Conservation (phyloP, 2,329 filamentous ascomycete species). For the Cryphonectria parasitica region DNA sequence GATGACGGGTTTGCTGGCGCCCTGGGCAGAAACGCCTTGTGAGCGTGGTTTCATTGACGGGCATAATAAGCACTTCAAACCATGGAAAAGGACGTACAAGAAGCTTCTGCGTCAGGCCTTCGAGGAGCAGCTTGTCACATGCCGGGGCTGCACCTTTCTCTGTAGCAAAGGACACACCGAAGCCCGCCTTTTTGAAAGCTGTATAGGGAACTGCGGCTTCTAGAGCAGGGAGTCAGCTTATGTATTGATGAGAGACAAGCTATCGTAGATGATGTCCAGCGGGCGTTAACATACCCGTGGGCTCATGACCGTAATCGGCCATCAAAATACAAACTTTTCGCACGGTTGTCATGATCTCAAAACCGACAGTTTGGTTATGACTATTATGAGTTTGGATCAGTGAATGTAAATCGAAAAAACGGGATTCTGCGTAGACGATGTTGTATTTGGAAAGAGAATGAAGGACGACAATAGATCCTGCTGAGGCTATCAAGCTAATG, state of each 20-base stretch:
- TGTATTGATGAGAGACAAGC: background rate
- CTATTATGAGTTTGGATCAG: background rate
- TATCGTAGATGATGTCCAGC: too few species aligned
- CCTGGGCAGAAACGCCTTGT: constrained; percentile 36
- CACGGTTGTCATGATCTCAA: background rate
- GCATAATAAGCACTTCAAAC: background rate
- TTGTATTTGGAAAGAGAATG: background rate
- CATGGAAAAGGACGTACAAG: constrained; percentile 42
- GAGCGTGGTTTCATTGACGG: too few species aligned
- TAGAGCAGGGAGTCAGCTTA: constrained; percentile 31
- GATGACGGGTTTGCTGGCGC: constrained; percentile 48
- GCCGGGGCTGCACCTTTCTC: constrained; percentile 50
- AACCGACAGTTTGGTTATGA: background rate
- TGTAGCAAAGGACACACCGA: constrained; percentile 53
- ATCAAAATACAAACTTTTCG: constrained; percentile 44
- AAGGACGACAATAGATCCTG: background rate
- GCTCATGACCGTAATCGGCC: constrained; percentile 60
- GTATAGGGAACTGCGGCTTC: constrained; percentile 55
- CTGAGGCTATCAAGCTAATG: background rate
- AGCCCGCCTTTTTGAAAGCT: constrained; percentile 52
- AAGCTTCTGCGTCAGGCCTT: constrained; percentile 53
- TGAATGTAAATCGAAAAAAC: background rate
- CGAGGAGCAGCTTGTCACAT: constrained; percentile 55
- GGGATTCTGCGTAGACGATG: background rate
- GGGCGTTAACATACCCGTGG: constrained; percentile 46